Evolutionary conservation across 768 basidiomycete genomes (phyloP).

Genomic region (Phallus indusiatus): DNA sequence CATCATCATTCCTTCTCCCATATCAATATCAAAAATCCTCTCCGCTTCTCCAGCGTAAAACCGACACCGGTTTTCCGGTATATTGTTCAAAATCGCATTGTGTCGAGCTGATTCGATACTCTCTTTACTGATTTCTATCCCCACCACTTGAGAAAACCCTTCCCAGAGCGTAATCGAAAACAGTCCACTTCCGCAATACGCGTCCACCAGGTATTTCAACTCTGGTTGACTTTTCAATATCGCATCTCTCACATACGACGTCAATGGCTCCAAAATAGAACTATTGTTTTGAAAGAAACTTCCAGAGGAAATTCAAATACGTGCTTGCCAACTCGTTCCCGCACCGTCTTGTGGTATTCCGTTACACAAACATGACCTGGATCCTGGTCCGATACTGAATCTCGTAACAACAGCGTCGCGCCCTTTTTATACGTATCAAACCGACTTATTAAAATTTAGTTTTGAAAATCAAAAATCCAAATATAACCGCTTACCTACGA

Average conservation of each 20-base stretch:
- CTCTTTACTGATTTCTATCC: constrained; percentile 75
- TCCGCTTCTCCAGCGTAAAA: constrained; percentile 81
- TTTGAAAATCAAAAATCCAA: not conserved
- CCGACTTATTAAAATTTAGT: constrained; percentile 36
- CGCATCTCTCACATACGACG: constrained; percentile 71
- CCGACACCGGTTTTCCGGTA: constrained; percentile 43
- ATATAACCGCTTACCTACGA: constrained; percentile 43
- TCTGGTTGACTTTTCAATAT: constrained; percentile 28
- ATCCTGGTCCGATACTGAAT: constrained; percentile 41
- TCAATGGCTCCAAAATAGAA: constrained; percentile 74
- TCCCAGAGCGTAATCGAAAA: constrained; percentile 79
- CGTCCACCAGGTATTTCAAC: constrained; percentile 86
- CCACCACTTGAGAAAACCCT: constrained; percentile 66
- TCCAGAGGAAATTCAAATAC: constrained; percentile 76
- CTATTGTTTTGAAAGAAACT: constrained; percentile 99
- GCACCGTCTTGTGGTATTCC: constrained; percentile 68
- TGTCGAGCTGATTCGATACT: constrained; percentile 59
- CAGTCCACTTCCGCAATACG: constrained; percentile 86
- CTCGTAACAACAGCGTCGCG: constrained; percentile 83
- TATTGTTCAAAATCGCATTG: constrained; percentile 57
- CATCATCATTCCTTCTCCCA: constrained; percentile 14
- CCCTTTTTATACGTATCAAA: constrained; percentile 76
- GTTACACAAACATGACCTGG: constrained; percentile 73
- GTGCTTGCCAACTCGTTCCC: constrained; percentile 74
- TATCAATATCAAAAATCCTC: constrained; percentile 67